Conservation (phyloP, 1,139 yeast genomes). For the Geotrichum fermentans region DNA sequence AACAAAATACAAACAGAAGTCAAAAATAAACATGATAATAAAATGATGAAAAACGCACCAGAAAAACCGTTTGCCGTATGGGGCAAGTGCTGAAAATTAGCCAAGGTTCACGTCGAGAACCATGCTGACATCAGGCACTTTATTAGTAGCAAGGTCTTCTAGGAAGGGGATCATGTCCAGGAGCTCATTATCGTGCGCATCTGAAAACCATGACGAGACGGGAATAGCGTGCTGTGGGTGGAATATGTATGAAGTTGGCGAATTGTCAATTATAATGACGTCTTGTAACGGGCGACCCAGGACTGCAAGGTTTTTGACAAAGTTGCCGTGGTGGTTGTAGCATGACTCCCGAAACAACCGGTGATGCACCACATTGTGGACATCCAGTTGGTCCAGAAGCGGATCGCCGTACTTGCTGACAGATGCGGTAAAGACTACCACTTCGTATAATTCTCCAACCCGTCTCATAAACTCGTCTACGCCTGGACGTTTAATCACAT, state of each 20-base stretch:
- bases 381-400: conserved; percentile 78
- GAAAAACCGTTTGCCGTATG: neutral
- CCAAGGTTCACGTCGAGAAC: conserved; percentile 61
- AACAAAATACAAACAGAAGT: neutral
- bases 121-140: conserved; percentile 74
- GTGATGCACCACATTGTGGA: conserved; percentile 72
- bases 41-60: neutral
- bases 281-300: conserved; percentile 88
- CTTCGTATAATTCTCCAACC: conserved; percentile 86
- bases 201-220: conserved; percentile 98
- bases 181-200: conserved; percentile 92
- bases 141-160: conserved; percentile 65
- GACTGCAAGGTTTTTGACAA: conserved; percentile 86
- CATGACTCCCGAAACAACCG: conserved; percentile 86
- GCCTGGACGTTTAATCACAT: conserved; percentile 95
- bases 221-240: conserved; percentile 98
- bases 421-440: conserved; percentile 94
- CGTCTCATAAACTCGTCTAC: conserved; percentile 84
- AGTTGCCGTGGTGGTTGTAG: conserved; percentile 80
- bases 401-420: conserved; percentile 97
- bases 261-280: conserved; percentile 86
- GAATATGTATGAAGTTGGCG: conserved; percentile 93
- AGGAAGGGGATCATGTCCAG: conserved; percentile 85
- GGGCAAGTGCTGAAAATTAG: neutral
- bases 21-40: neutral